These are phyloP conservation scores for Chrysochromulina tobinii DNA, from an alignment of 78 protist species.

Conservation along the genomic window DNA sequence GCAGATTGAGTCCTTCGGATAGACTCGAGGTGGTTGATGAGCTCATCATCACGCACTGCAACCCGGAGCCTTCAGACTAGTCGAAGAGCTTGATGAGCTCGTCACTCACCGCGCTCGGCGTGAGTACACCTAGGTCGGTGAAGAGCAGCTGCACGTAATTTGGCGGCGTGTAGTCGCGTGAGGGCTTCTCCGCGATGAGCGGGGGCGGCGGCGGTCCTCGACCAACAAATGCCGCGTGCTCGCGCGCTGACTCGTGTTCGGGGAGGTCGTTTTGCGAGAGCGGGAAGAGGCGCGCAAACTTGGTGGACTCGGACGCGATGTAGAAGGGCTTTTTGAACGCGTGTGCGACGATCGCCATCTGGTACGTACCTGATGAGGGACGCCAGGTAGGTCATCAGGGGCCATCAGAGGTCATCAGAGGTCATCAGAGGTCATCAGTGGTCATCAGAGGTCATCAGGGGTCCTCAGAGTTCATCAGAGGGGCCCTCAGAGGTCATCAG, in stretches of 20 bases:
- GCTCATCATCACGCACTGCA: too few species aligned
- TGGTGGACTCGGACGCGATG: slow-evolving; percentile 94
- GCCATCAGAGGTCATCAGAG: too few species aligned
- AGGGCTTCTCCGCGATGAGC: not conserved
- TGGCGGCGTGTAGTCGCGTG: slow-evolving; percentile 98
- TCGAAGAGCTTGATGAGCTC: slow-evolving; percentile 87
- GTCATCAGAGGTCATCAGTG: too few species aligned
- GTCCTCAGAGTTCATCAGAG: too few species aligned
- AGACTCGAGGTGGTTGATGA: too few species aligned
- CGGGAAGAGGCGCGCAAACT: slow-evolving; percentile 79
- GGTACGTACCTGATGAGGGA: slow-evolving; percentile 73
- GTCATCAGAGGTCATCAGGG: too few species aligned
- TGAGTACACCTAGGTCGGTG: slow-evolving; percentile 98
- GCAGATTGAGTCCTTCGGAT: too few species aligned
- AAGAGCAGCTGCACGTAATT: slow-evolving; percentile 84
- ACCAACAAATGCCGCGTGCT: not conserved
- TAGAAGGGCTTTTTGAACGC: slow-evolving; percentile 88
- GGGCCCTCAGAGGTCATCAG: not conserved
- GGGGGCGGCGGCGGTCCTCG: not conserved
- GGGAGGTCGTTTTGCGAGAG: slow-evolving; percentile 80
- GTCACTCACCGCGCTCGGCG: slow-evolving; percentile 96
- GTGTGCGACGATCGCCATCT: slow-evolving; percentile 86
- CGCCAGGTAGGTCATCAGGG: too few species aligned
- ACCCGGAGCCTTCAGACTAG: too few species aligned
- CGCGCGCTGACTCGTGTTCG: not conserved